These are phyloP conservation scores for Sporisorium scitamineum DNA, from an alignment of 1,284 basidiomycete genomes.

Conservation along the genomic window DNA sequence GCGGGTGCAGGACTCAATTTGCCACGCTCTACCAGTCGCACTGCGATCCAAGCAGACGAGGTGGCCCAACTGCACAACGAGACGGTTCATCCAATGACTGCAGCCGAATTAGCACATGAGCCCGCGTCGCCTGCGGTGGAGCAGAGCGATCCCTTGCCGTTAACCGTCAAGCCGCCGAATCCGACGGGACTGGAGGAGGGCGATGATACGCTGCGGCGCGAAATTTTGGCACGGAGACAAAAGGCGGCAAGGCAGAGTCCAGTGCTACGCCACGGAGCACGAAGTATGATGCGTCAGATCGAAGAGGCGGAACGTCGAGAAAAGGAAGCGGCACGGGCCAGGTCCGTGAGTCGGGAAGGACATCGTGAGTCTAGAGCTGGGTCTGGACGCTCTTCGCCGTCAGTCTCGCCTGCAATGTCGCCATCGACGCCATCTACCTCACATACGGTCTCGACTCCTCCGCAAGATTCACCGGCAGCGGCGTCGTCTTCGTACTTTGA, in stretches of 20 bases:
- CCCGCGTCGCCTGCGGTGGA: conserved; percentile 18
- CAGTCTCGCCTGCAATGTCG: conserved; percentile 19
- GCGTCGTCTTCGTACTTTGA: conserved; percentile 26
- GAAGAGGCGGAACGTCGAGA: conserved; percentile 45
- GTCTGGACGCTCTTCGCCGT: conserved; percentile 28
- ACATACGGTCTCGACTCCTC: conserved; percentile 12
- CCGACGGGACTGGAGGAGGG: conserved; percentile 27
- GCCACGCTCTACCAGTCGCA: conserved; percentile 25
- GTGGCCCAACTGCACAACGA: conserved; percentile 39
- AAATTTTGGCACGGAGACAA: conserved; percentile 34
- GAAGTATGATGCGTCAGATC: conserved; percentile 52
- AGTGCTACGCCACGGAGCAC: conserved; percentile 31
- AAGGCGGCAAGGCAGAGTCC: conserved; percentile 30
- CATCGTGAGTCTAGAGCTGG: conserved; percentile 16
- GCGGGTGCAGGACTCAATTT: background rate
- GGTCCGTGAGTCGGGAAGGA: conserved; percentile 21
- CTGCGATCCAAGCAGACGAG: conserved; percentile 46
- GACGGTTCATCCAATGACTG: conserved; percentile 32
- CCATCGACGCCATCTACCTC: conserved; percentile 25
- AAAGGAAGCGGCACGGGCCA: conserved; percentile 20
- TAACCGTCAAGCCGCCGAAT: conserved; percentile 3
- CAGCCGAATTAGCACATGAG: conserved; percentile 36
- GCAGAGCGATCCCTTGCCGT: background rate
- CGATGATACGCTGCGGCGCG: conserved; percentile 35
- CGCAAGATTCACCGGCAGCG: conserved; percentile 16